Conservation (phyloP, 2,329 filamentous ascomycete genomes). For the Chalaropsis thielavioides region DNA sequence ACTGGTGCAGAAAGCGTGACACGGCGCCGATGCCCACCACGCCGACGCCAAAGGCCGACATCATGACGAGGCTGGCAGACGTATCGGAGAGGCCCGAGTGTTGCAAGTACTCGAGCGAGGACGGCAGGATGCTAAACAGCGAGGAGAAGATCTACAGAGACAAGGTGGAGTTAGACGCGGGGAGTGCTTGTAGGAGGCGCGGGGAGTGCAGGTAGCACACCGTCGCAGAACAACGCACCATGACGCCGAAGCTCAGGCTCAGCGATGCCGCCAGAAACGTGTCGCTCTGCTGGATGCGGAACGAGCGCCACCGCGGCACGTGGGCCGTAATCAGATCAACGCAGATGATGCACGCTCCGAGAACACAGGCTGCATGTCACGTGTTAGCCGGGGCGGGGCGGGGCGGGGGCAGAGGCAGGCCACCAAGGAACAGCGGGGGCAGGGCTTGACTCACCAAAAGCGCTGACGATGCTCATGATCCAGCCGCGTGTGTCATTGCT, state of each 20-base stretch:
- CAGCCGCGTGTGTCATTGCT: conserved; percentile 82
- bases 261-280: conserved; percentile 74
- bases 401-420: not conserved
- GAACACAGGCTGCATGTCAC: conserved; percentile 40
- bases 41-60: conserved; percentile 54
- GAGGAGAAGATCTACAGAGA: conserved; percentile 68
- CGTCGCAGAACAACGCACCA: conserved; percentile 44
- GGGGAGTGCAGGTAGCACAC: not conserved
- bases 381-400: not conserved
- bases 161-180: not conserved
- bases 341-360: conserved; percentile 74
- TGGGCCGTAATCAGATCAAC: conserved; percentile 63
- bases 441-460: conserved; percentile 38
- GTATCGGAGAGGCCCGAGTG: conserved; percentile 53
- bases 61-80: conserved; percentile 52
- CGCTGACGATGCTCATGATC: conserved; percentile 81
- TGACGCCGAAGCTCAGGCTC: conserved; percentile 87
- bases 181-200: not conserved
- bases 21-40: conserved; percentile 63
- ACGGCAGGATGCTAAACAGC: conserved; percentile 84
- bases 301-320: conserved; percentile 59
- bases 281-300: conserved; percentile 81
- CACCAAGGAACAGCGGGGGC: not conserved
- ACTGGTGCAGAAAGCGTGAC: conserved; percentile 56
- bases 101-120: conserved; percentile 62